phyloP scores from a whole-genome alignment of 2,329 filamentous ascomycete species.

The Fusarium sp. region DNA sequence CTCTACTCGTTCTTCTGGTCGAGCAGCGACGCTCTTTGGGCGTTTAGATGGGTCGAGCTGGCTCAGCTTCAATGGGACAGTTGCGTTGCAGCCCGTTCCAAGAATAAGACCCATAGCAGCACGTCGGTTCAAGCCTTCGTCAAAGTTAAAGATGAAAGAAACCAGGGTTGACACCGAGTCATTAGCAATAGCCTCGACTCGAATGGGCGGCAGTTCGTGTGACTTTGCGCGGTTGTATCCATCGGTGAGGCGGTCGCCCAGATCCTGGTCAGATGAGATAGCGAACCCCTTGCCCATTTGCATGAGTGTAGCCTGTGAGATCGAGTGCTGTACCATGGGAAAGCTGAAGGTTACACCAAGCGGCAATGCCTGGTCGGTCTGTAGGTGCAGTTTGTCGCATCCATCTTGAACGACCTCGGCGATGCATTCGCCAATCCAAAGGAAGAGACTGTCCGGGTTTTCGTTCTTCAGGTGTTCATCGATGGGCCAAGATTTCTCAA shows the following conservation, averaged over 20 bases:
- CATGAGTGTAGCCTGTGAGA: conserved; percentile 74
- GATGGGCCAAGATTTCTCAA: conserved; percentile 82
- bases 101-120: conserved; percentile 85
- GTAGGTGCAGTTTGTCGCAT: conserved; percentile 59
- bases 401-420: conserved; percentile 77
- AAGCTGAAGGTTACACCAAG: conserved; percentile 80
- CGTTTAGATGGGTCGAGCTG: conserved; percentile 74
- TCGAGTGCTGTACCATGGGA: conserved; percentile 73
- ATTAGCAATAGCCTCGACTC: conserved; percentile 82
- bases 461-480: conserved; percentile 79
- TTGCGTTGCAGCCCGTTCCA: conserved; percentile 85
- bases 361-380: conserved; percentile 63
- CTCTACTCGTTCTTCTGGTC: conserved; percentile 60
- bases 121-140: conserved; percentile 70
- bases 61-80: conserved; percentile 76
- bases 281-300: conserved; percentile 80
- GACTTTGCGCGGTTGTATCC: conserved; percentile 69
- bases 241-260: conserved; percentile 69
- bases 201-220: conserved; percentile 71
- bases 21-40: conserved; percentile 62
- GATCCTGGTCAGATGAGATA: conserved; percentile 70
- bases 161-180: conserved; percentile 85
- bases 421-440: conserved; percentile 85
- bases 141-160: conserved; percentile 80
- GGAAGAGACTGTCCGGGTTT: conserved; percentile 79